Evolutionary conservation across 2,329 filamentous ascomycete species (phyloP), one percentile per base, ranked within the genome.

Genomic region (Alternaria burnsii): DNA sequence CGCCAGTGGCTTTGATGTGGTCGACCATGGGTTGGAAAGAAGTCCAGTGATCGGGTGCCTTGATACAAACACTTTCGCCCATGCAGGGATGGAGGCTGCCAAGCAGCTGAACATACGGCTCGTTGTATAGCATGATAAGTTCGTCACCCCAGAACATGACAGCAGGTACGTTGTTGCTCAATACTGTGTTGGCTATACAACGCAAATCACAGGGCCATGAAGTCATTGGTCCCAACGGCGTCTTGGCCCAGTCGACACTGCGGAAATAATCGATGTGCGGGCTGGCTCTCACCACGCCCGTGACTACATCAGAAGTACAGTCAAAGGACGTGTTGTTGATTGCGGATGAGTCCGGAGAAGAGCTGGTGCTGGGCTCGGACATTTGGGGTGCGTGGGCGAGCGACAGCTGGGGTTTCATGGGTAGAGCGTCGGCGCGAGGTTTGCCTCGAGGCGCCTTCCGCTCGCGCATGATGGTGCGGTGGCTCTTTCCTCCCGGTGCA

Each of bases 131-230:
- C 63, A 78, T 76, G 20, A 69, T 72, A 43, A 76, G 71, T 2
- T 76, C 68, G 7, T 74, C 60, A 8, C 79, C 78, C 76, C 84
- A 34, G 86, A 88, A 71, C 79, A 93, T 84, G 11, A 89, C 87
- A 3, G 88, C 86, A 0, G 90, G 89, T 5, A 69, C 59, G 14
- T 57, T 62, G 42, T 72, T 69, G 14, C 68, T 68, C 89, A 94
- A 91, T 63, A 94, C 86, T 55, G 93, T 80, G 72, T 93, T 94
- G 38, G 90, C 88, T 86, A 93, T 90, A 65, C 86, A 86, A 52
- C 91, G 86, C 54, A 94, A 78, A 66, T 92, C 89, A 28, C 85
- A 76, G 3, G 85, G 78, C 91, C 92, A 95, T 20, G 82, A 76
- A 59, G 88, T 86, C 41, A 94, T 91, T 0, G 90, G 88, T 0